A percentile compares a stretch with the other conserved stretches of the same genome.
Evolutionary conservation across 306 rosid genomes (phyloP).

Genomic region (Morella rubra): DNA sequence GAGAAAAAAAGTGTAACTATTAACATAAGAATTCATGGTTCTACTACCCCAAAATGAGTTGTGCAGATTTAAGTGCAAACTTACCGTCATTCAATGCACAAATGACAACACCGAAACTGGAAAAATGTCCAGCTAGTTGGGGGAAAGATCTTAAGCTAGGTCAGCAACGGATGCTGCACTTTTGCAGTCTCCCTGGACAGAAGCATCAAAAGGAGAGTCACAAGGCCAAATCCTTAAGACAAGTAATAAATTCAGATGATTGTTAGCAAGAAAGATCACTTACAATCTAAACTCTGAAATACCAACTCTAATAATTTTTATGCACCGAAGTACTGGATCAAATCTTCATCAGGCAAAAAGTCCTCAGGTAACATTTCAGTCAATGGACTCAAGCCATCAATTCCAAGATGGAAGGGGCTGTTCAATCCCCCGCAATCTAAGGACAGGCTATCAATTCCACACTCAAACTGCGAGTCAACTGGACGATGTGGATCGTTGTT

Average conservation of each 20-base stretch:
- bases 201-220: background rate
- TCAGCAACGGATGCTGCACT: conserved; percentile 22
- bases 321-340: conserved; percentile 86
- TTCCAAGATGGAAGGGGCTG: conserved; percentile 47
- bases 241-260: conserved; percentile 4
- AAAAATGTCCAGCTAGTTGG: conserved; percentile 16
- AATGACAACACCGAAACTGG: conserved; percentile 24
- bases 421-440: conserved; percentile 54
- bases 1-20: conserved; percentile 28
- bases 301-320: conserved; percentile 44
- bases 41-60: conserved; percentile 21
- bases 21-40: conserved; percentile 30
- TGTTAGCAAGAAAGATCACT: conserved; percentile 33
- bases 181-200: conserved; percentile 45
- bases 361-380: conserved; percentile 31
- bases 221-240: background rate
- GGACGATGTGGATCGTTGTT: conserved; percentile 60
- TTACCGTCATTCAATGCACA: conserved; percentile 32
- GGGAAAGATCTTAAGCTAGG: conserved; percentile 17
- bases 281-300: conserved; percentile 37
- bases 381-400: conserved; percentile 30
- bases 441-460: conserved; percentile 52
- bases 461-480: conserved; percentile 56
- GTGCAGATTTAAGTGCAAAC: conserved; percentile 19
- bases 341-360: conserved; percentile 53